A percentile compares a stretch with the other conserved stretches of the same genome.
Conservation (phyloP, 2,329 filamentous ascomycete species). For the Drechslerella dactyloides region DNA sequence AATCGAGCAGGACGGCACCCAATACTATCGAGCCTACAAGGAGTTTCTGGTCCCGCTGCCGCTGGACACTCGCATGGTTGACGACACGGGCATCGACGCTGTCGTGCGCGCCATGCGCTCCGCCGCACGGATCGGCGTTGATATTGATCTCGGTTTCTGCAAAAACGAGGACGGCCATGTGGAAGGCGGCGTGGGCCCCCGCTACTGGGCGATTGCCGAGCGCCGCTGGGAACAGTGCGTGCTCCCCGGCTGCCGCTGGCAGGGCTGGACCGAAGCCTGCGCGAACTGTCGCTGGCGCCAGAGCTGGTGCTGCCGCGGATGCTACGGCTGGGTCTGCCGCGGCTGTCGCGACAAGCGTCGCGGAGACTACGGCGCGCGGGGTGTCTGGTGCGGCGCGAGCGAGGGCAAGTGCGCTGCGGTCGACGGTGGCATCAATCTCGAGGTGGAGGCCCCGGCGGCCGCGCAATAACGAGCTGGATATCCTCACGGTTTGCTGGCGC, state of each 20-base stretch:
- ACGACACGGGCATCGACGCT: neutral
- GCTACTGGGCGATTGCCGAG: conserved; percentile 33
- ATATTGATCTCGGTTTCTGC: conserved; percentile 37
- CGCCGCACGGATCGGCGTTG: conserved; percentile 23
- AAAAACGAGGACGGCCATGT: conserved; percentile 28
- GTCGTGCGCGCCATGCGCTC: conserved; percentile 10
- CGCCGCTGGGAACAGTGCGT: conserved; percentile 40
- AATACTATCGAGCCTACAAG: conserved; percentile 19
- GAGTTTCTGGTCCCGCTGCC: conserved; percentile 14
- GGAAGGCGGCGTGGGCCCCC: neutral
- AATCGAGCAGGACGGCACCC: neutral
- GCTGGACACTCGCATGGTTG: neutral
- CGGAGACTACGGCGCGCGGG: conserved; percentile 11
- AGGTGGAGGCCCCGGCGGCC: neutral
- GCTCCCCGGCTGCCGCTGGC: conserved; percentile 20
- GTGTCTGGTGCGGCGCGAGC: conserved; percentile 24
- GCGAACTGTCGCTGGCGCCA: conserved; percentile 29
- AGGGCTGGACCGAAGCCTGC: conserved; percentile 35
- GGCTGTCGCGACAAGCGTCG: conserved; percentile 20
- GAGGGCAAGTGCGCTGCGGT: conserved; percentile 17
- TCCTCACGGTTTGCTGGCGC: no score
- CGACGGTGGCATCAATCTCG: conserved; percentile 8
- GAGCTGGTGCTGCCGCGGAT: conserved; percentile 31
- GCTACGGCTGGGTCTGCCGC: conserved; percentile 44
- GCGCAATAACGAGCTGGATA: no score